Percentiles rank a stretch among this genome's conserved stretches.
phyloP scores from a whole-genome alignment of 768 basidiomycete species.

The Boletus patriciae region DNA sequence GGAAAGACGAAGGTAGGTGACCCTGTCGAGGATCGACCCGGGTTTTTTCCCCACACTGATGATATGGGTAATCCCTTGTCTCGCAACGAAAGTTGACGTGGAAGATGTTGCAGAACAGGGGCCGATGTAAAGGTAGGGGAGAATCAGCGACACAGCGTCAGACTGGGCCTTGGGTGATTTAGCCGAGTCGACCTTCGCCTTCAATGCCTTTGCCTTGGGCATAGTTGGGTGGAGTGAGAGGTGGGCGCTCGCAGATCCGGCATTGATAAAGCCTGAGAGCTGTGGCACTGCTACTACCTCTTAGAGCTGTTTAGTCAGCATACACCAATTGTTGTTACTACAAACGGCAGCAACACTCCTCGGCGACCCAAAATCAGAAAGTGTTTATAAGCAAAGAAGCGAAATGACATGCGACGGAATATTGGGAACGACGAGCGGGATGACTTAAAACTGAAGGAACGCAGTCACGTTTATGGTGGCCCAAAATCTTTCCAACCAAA shows the following conservation, averaged over 20 bases:
- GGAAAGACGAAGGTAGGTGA: slow-evolving; percentile 9
- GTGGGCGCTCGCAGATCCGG: not conserved
- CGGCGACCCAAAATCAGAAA: no score
- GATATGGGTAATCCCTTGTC: slow-evolving; percentile 11
- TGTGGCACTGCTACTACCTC: not conserved
- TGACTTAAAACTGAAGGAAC: no score
- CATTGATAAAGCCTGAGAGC: not conserved
- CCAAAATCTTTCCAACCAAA: no score
- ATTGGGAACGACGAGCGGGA: no score
- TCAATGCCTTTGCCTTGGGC: not conserved
- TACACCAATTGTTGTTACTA: no score
- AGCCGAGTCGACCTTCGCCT: not conserved
- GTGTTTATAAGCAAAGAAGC: no score
- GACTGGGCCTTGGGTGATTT: not conserved
- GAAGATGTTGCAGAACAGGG: slow-evolving; percentile 9
- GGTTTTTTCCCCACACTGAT: slow-evolving; percentile 13
- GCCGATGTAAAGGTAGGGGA: slow-evolving; percentile 11
- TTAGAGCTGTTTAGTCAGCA: no score
- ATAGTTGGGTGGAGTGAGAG: not conserved
- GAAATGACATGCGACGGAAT: no score
- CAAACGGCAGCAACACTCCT: no score
- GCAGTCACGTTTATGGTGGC: no score
- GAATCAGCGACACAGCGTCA: slow-evolving; percentile 5
- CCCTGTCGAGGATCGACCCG: not conserved
- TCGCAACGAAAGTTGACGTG: slow-evolving; percentile 1